phyloP scores from a whole-genome alignment of 768 basidiomycete species.

The Leucosporidium yakuticum region DNA sequence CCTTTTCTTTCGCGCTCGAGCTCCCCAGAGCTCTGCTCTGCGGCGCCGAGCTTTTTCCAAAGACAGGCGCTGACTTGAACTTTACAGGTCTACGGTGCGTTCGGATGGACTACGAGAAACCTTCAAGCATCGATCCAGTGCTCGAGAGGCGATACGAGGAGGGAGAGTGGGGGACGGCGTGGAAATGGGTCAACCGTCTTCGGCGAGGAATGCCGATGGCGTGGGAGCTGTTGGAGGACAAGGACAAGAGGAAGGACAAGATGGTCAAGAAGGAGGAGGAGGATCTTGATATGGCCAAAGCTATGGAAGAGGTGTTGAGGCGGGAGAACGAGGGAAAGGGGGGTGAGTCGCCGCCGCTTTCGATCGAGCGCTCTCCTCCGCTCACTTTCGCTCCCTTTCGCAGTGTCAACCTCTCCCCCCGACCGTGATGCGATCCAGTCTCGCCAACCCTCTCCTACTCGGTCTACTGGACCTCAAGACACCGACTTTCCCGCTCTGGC shows the following conservation, averaged over 20 bases:
- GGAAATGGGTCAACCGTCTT: conserved; percentile 6
- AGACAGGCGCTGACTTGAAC: conserved; percentile 49
- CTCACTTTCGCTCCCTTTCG: neutral
- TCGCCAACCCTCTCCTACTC: neutral
- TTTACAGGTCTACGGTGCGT: conserved; percentile 50
- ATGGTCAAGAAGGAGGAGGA: neutral
- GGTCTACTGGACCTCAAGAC: neutral
- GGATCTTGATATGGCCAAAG: neutral
- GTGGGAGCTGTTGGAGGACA: conserved; percentile 19
- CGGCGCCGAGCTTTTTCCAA: conserved; percentile 57
- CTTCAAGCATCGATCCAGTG: conserved; percentile 41
- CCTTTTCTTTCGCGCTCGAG: conserved; percentile 5
- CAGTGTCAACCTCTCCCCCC: neutral
- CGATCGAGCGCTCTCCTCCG: neutral
- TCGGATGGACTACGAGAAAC: conserved; percentile 54
- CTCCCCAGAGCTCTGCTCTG: neutral
- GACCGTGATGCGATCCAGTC: neutral
- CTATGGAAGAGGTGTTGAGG: too few species aligned
- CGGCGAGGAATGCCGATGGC: conserved; percentile 13
- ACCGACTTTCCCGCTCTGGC: neutral
- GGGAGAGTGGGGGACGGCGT: conserved; percentile 3
- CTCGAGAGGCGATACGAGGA: conserved; percentile 59
- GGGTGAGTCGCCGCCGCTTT: neutral
- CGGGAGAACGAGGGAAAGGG: neutral
- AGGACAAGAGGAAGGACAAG: neutral